Evolutionary conservation across 306 rosid species (phyloP), one percentile per base, ranked within the genome.

Genomic region (Pyrus bretschneideri): DNA sequence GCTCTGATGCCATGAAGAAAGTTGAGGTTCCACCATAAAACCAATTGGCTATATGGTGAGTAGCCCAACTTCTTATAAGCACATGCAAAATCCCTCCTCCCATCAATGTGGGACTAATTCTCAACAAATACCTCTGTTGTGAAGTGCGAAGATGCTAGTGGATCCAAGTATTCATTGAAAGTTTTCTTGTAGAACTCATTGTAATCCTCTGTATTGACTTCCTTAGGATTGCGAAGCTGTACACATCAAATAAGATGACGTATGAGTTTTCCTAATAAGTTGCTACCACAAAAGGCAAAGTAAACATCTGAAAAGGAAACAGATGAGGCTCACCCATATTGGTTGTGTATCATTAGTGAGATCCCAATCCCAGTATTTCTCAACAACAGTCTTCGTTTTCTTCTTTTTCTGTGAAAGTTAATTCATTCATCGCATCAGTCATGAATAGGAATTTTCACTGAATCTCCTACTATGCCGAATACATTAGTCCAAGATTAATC

Each of bases 301-400:
- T 55, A 54, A 27, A 58, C 7, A 61, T 61, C 81, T 38, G 60
- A 69, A 62, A 38, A 6, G 49, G 33, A 57, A 81, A 75, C 63
- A 17, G 67, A 42, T 63, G 79, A 35, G 72, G 78, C 93, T 81
- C 78, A 88, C 99, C 99, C 99, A 96, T 58, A 96, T 86, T 25
- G 99, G 99, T 60, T 96, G 98, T 25, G 97, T 92, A 83, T 96
- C 99, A 76, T 96, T 96, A 19, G 81, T 77, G 64, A 92, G 98
- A 77, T 91, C 99, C 99, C 99, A 96, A 78, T 96, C 98, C 99
- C 99, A 96, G 77, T 96, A 92, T 62, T 81, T 86, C 85, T 92
- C 93, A 72, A 90, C 91, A 78, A 96, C 94, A 72, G 98, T 96
- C 89, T 91, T 91, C 19, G 96, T 96, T 83, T 90, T 95, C 82